phyloP scores from a whole-genome alignment of 139 green algal genomes.

The Tetraselmis striata region DNA sequence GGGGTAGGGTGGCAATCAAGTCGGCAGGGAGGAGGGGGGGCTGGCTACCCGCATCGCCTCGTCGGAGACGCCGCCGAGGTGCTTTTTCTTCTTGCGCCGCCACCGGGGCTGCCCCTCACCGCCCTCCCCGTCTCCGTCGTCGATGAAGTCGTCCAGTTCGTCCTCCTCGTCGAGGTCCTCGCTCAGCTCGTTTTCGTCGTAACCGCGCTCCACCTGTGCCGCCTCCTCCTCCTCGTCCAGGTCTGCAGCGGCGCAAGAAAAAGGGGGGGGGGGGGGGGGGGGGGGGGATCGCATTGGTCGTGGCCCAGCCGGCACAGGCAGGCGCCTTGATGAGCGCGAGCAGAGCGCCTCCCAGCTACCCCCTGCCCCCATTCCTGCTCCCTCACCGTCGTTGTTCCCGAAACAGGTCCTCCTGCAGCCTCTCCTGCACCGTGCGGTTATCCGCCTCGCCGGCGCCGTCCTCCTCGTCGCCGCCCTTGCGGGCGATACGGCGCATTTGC shows the following conservation, averaged over 20 bases:
- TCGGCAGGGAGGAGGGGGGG: too few relatives aligned
- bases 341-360: too few relatives aligned
- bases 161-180: conserved; percentile 54
- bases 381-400: conserved; percentile 47
- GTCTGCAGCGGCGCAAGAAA: too few relatives aligned
- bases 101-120: conserved; percentile 6
- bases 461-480: conserved; percentile 38
- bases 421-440: conserved; percentile 26
- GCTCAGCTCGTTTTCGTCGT: conserved; percentile 9
- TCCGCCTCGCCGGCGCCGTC: conserved; percentile 7
- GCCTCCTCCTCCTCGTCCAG: conserved; percentile 62
- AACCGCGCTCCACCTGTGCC: background rate
- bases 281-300: too few relatives aligned
- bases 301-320: too few relatives aligned
- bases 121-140: conserved; percentile 63
- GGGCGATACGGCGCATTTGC: conserved; percentile 52
- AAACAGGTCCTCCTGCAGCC: conserved; percentile 70
- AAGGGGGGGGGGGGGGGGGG: too few relatives aligned
- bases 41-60: conserved; percentile 52
- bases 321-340: too few relatives aligned
- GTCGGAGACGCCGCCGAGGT: conserved; percentile 29
- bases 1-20: too few relatives aligned
- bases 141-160: conserved; percentile 84
- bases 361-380: background rate
- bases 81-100: conserved; percentile 1